Percentiles rank a stretch among this genome's conserved stretches.
Evolutionary conservation across 2,329 filamentous ascomycete species (phyloP).

Genomic region (Gnomoniopsis sp.): DNA sequence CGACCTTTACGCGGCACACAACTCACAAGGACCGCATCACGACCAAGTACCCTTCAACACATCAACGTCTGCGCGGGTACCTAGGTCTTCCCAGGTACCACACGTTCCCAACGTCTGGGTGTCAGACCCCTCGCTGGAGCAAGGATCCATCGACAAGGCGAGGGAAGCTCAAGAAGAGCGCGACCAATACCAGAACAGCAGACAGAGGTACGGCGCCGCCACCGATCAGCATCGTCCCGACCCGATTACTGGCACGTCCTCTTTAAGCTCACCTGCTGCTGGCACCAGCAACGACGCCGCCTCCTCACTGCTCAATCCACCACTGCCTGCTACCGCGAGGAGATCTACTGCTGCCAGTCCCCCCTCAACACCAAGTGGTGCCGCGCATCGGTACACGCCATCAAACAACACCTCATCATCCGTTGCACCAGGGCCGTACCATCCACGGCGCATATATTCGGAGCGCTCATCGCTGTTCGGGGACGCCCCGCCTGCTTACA

Average conservation of each 20-base stretch:
- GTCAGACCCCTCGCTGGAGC: conserved; percentile 42
- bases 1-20: conserved; percentile 18
- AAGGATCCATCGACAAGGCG: conserved; percentile 37
- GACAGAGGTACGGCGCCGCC: neutral
- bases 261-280: neutral
- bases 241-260: neutral
- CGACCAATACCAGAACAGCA: conserved; percentile 9
- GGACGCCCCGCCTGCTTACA: conserved; percentile 51
- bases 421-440: conserved; percentile 18
- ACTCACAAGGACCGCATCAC: neutral
- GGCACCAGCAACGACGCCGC: neutral
- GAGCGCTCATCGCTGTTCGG: conserved; percentile 23
- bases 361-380: neutral
- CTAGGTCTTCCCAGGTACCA: conserved; percentile 34
- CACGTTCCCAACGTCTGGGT: conserved; percentile 46
- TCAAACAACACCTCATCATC: conserved; percentile 18
- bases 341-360: neutral
- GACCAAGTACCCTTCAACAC: conserved; percentile 2
- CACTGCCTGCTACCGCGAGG: neutral
- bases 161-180: conserved; percentile 42
- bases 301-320: neutral
- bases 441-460: conserved; percentile 27
- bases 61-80: conserved; percentile 5
- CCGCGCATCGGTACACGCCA: conserved; percentile 11
- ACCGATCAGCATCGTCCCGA: neutral